Evolutionary conservation across 1,284 basidiomycete species (phyloP).

Genomic region (Rhodotorula sp.): DNA sequence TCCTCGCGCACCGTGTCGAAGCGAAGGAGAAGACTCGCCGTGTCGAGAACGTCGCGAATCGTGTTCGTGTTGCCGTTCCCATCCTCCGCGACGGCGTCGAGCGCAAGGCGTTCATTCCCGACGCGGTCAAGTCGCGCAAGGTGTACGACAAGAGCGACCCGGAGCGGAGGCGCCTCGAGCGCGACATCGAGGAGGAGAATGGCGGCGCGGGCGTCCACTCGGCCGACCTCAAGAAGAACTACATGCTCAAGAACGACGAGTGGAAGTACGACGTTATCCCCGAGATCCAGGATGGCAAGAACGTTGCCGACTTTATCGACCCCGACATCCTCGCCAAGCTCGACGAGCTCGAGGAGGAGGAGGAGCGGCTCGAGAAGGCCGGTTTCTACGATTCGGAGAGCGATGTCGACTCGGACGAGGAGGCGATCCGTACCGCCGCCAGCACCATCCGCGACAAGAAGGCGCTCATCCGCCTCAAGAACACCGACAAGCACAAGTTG

Average conservation of each 20-base stretch:
- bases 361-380: conserved; percentile 86
- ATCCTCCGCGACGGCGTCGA: conserved; percentile 80
- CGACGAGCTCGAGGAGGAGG: conserved; percentile 94
- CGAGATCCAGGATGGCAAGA: conserved; percentile 97
- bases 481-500: conserved; percentile 81
- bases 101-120: conserved; percentile 81
- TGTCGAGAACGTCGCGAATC: conserved; percentile 84
- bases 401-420: conserved; percentile 84
- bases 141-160: conserved; percentile 80
- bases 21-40: conserved; percentile 88
- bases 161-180: conserved; percentile 64
- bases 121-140: conserved; percentile 60
- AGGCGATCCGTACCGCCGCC: conserved; percentile 68
- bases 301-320: conserved; percentile 98
- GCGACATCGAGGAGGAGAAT: conserved; percentile 75
- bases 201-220: conserved; percentile 88
- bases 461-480: conserved; percentile 65
- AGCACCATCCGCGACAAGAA: conserved; percentile 64
- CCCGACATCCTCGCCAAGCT: conserved; percentile 97
- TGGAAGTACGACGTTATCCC: conserved; percentile 97
- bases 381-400: conserved; percentile 89
- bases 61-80: conserved; percentile 89
- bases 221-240: conserved; percentile 72
- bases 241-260: conserved; percentile 81
- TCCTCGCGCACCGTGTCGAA: conserved; percentile 89